Evolutionary conservation across 257 asterid genomes (phyloP).

Genomic region (Buddleja alternifolia): DNA sequence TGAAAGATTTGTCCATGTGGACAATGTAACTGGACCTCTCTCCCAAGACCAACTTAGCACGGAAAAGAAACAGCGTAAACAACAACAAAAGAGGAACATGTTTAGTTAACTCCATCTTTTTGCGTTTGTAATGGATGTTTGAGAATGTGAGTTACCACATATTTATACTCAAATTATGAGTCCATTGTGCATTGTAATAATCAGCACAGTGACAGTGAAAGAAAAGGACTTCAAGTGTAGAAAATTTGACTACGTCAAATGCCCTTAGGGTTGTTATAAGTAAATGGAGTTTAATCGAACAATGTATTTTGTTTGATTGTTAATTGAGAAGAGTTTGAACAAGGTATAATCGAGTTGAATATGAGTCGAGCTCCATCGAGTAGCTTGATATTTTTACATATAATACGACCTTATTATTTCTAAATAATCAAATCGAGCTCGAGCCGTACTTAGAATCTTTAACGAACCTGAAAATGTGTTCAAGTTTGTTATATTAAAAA

Average conservation of each 20-base stretch:
- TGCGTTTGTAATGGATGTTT: background rate
- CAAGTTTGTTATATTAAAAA: too few species aligned
- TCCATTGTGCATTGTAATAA: constrained; percentile 11
- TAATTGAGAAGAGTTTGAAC: too few species aligned
- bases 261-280: too few species aligned
- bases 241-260: background rate
- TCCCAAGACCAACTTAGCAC: constrained; percentile 18
- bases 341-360: too few species aligned
- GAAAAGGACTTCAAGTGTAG: background rate
- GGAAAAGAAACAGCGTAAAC: constrained; percentile 1
- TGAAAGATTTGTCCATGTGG: constrained; percentile 44
- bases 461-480: too few species aligned
- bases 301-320: too few species aligned
- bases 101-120: constrained; percentile 32
- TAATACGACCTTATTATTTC: too few species aligned
- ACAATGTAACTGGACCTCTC: constrained; percentile 39
- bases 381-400: too few species aligned
- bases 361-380: too few species aligned
- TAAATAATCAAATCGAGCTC: too few species aligned
- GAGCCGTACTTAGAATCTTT: too few species aligned
- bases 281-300: too few species aligned
- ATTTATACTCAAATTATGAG: constrained; percentile 22
- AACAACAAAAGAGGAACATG: constrained; percentile 3
- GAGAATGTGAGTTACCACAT: background rate
- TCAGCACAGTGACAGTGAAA: background rate